Evolutionary conservation across 2,329 filamentous ascomycete genomes (phyloP), one percentile per base, ranked within the genome.

Genomic region (Emericellopsis atlantica): DNA sequence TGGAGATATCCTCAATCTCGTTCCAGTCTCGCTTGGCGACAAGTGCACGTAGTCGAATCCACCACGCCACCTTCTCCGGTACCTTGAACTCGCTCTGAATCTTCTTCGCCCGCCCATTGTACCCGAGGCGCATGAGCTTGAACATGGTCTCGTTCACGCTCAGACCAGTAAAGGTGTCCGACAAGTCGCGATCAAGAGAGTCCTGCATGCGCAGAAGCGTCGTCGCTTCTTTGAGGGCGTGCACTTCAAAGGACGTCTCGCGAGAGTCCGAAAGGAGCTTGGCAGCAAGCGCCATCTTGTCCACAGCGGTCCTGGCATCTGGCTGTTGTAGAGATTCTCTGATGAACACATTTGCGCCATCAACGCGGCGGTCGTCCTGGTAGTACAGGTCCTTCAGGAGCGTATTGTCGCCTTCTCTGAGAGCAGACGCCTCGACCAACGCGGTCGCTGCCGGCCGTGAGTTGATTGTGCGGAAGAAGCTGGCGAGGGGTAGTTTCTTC

Each of bases 301-400:
- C 92, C 2, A 76, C 73, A 5, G 84, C 74, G 1, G 79, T 80
- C 29, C 79, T 72, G 22, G 79, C 67, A 46, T 84, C 79, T 1
- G 78, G 71, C 54, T 92, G 84, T 5, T 72, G 65, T 7, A 98
- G 67, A 1, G 89, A 85, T 61, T 98, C 90, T 16, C 79, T 77
- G 12, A 98, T 67, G 44, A 96, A 84, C 2, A 98, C 78, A 43
- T 87, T 84, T 0, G 90, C 84, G 4, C 92, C 88, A 48, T 96
- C 92, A 5, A 88, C 67, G 4, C 89, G 78, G 5, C 90, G 79
- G 57, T 98, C 92, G 52, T 96, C 92, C 62, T 96, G 92, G 57
- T 98, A 98, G 64, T 92, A 98, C 4, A 98, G 69, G 55, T 96
- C 92, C 54, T 96, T 98, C 22, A 98, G 75, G 18, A 98, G 61